phyloP scores from a whole-genome alignment of 2,329 filamentous ascomycete species.

The Gremmenia infestans region DNA sequence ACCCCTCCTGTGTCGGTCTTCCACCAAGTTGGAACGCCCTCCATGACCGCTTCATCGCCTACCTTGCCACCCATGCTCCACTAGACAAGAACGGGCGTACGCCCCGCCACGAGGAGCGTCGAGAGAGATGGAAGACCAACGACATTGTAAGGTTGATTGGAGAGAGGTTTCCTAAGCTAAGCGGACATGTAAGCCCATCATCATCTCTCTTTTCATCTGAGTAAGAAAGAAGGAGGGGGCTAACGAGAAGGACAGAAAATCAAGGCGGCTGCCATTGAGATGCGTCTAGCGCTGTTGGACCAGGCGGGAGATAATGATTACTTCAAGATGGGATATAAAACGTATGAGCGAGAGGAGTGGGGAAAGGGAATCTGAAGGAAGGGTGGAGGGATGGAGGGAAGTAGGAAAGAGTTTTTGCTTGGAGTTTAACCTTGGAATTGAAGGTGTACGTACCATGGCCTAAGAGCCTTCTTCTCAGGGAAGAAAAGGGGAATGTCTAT shows the following conservation, averaged over 20 bases:
- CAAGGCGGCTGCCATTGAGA: constrained; percentile 20
- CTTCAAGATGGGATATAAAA: constrained; percentile 23
- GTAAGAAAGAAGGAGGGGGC: neutral
- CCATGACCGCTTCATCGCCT: constrained; percentile 27
- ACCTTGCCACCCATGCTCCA: constrained; percentile 26
- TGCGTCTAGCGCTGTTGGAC: constrained; percentile 19
- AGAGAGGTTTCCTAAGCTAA: constrained; percentile 21
- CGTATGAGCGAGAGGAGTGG: constrained; percentile 22
- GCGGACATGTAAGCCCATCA: constrained; percentile 13
- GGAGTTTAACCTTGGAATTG: neutral
- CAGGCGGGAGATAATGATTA: constrained; percentile 22
- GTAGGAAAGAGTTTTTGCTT: neutral
- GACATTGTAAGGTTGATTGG: constrained; percentile 17
- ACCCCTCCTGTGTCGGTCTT: constrained; percentile 19
- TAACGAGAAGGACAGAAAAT: constrained; percentile 10
- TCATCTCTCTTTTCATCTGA: neutral
- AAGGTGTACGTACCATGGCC: neutral
- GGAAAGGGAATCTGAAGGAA: constrained; percentile 14
- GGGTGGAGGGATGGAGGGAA: neutral
- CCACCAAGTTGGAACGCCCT: constrained; percentile 19
- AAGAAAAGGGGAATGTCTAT: neutral
- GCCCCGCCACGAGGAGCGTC: constrained; percentile 16
- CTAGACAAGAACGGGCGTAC: constrained; percentile 17
- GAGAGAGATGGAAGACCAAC: constrained; percentile 19
- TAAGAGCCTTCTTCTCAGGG: neutral